These are phyloP conservation scores for Blastobotrys serpentis DNA, from an alignment of 1,139 yeast species.

Conservation along the genomic window DNA sequence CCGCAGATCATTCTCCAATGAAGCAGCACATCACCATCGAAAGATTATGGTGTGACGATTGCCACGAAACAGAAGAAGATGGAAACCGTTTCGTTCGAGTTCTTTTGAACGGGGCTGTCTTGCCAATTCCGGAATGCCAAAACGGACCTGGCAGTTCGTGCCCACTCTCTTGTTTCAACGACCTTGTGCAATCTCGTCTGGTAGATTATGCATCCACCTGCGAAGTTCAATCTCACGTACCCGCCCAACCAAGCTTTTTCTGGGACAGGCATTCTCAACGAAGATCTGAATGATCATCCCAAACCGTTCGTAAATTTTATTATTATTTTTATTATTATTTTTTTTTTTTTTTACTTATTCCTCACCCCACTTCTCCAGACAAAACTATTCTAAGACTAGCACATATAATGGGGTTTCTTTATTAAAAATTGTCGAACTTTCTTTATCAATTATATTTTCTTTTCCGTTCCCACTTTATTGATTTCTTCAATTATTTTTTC, in stretches of 20 bases:
- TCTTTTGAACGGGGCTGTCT: conserved; percentile 59
- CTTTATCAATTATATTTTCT: too few relatives aligned
- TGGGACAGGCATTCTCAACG: conserved; percentile 2
- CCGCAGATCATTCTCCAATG: conserved; percentile 44
- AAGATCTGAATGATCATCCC: background rate
- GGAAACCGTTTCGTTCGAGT: conserved; percentile 43
- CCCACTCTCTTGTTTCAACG: conserved; percentile 3
- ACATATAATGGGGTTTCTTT: too few relatives aligned
- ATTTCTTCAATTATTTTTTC: too few relatives aligned
- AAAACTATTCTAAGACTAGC: too few relatives aligned
- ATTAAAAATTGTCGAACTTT: too few relatives aligned
- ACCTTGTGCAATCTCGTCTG: background rate
- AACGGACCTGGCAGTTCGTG: conserved; percentile 47
- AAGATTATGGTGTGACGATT: conserved; percentile 42
- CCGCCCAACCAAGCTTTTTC: conserved; percentile 7
- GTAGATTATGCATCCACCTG: conserved; percentile 5
- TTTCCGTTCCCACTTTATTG: too few relatives aligned
- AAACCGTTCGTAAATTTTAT: background rate
- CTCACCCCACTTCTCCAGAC: background rate
- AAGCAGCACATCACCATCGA: conserved; percentile 52
- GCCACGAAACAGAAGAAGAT: conserved; percentile 5
- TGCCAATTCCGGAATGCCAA: conserved; percentile 53
- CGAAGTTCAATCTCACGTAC: background rate
- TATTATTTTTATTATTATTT: too few relatives aligned
- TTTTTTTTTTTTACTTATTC: background rate